Evolutionary conservation across 768 basidiomycete species (phyloP).

Genomic region (Cyclocybe cylindracea): DNA sequence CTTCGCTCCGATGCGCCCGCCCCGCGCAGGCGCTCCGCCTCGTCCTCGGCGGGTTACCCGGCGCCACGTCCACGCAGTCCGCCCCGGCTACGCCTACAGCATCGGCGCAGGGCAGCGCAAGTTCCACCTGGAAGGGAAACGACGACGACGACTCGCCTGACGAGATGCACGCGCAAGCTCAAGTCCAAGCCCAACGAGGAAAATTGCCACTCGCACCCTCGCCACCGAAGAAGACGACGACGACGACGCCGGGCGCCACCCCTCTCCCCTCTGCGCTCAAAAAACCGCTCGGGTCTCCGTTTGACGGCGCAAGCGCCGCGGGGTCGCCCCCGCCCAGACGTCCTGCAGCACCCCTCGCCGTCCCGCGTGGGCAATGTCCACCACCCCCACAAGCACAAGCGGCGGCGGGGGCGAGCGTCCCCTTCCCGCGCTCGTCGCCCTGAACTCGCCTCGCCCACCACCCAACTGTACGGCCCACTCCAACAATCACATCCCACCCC

Average conservation of each 20-base stretch:
- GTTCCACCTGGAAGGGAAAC: slow-evolving; percentile 39
- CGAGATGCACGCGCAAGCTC: slow-evolving; percentile 7
- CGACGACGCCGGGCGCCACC: slow-evolving; percentile 13
- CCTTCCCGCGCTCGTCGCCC: slow-evolving; percentile 42
- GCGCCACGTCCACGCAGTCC: slow-evolving; percentile 5
- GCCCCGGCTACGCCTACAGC: slow-evolving; percentile 5
- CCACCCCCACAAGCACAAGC: too few relatives aligned
- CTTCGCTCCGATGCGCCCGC: background rate
- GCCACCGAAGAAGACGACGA: slow-evolving; percentile 11
- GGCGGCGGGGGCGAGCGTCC: slow-evolving; percentile 23
- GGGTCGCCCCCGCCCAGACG: slow-evolving; percentile 5
- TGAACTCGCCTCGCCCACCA: slow-evolving; percentile 19
- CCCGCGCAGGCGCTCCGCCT: slow-evolving; percentile 1
- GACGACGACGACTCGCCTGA: slow-evolving; percentile 37
- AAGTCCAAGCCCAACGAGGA: slow-evolving; percentile 16
- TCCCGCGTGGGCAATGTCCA: slow-evolving; percentile 6
- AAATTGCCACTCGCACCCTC: background rate
- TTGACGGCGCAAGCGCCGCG: slow-evolving; percentile 3
- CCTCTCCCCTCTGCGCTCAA: slow-evolving; percentile 22
- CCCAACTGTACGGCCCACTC: slow-evolving; percentile 10
- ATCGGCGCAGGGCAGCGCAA: slow-evolving; percentile 17
- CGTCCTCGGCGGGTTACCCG: slow-evolving; percentile 1
- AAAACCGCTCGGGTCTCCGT: slow-evolving; percentile 12
- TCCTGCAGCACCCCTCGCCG: slow-evolving; percentile 15
- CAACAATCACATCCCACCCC: slow-evolving; percentile 29